A percentile compares a stretch with the other conserved stretches of the same genome.
phyloP scores from a whole-genome alignment of 768 basidiomycete species.

The Lactarius indigo region DNA sequence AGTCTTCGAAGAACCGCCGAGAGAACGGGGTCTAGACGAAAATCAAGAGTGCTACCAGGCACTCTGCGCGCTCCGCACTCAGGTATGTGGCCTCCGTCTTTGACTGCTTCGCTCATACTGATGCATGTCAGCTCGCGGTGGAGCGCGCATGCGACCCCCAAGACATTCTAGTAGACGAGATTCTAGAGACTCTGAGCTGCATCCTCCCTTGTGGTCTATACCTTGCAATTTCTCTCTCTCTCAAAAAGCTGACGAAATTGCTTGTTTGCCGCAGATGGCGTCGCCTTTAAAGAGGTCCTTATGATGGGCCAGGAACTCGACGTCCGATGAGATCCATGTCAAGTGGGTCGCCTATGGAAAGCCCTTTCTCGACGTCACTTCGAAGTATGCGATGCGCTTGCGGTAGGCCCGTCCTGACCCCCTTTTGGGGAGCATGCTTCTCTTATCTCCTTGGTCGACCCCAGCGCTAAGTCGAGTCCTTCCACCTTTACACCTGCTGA shows the following conservation, averaged over 20 bases:
- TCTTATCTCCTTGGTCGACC: constrained; percentile 12
- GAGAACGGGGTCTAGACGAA: not conserved
- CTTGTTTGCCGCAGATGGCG: not conserved
- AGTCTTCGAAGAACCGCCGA: not conserved
- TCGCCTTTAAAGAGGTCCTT: constrained; percentile 5
- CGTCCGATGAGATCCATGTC: not conserved
- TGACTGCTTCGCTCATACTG: not conserved
- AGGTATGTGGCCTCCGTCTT: constrained; percentile 16
- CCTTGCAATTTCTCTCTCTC: not conserved
- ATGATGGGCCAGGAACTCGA: not conserved
- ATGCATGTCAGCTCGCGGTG: not conserved
- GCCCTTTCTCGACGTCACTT: constrained; percentile 16
- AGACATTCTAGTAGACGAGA: constrained; percentile 35
- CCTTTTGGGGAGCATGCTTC: constrained; percentile 5
- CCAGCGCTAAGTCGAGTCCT: constrained; percentile 1
- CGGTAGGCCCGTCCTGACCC: constrained; percentile 11
- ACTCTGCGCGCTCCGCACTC: constrained; percentile 15
- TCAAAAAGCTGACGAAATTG: not conserved
- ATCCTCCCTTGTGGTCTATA: constrained; percentile 41
- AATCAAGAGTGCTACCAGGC: constrained; percentile 13
- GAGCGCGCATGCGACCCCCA: constrained; percentile 26
- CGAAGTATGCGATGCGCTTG: constrained; percentile 16
- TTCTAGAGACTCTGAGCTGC: constrained; percentile 37
- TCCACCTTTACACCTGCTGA: constrained; percentile 10
- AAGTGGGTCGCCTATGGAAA: constrained; percentile 12